Evolutionary conservation across 1,139 yeast genomes (phyloP), one percentile per base, ranked within the genome.

Genomic region (Lizanozyma gosingica): DNA sequence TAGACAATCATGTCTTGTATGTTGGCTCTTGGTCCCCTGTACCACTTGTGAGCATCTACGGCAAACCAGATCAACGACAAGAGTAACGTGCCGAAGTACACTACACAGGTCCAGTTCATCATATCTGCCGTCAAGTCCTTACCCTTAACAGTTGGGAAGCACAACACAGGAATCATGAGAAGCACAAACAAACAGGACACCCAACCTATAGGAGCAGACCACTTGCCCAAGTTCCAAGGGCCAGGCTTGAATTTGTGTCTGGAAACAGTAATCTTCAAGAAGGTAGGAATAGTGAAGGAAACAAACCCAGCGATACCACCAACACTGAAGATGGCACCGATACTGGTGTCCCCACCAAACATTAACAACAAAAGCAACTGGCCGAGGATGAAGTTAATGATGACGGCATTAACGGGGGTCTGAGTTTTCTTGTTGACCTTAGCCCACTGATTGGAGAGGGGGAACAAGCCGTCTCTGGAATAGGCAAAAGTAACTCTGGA

Each of bases 31-130:
- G 88, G 90, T n/a, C 90, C 90, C 40, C 62, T 59, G 64, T 80
- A 82, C 72, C 80, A 71, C 52, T 73, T 78, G 49, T 68, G 77
- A 22, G 87, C 88, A 49, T 76, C 78, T 9, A 71, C 57, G 39
- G 59, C 53, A 54, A 63, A 82, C 76, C 82, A 82, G 1, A 66
- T 49, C 17, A 68, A 50, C 2, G 78, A 74, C 32, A 79, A 42
- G 16, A 75, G 50, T 71, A 80, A 63, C 11, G 85, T 78, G 2
- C 84, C 87, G 52, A 78, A 80, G 56, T 73, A 81, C 14, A 81
- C 86, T 33, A 80, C 70, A 15, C 65, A 73, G 1, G 88, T 83
- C 84, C 86, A 81, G 59, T 81, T 82, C 88, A 81, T 81, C 29
- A 50, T 49, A 18, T 70, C 68, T 3, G 73, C 59, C 6, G 67